Conservation (phyloP, 2,329 filamentous ascomycete species). For the Pseudohalonectria lignicola region DNA sequence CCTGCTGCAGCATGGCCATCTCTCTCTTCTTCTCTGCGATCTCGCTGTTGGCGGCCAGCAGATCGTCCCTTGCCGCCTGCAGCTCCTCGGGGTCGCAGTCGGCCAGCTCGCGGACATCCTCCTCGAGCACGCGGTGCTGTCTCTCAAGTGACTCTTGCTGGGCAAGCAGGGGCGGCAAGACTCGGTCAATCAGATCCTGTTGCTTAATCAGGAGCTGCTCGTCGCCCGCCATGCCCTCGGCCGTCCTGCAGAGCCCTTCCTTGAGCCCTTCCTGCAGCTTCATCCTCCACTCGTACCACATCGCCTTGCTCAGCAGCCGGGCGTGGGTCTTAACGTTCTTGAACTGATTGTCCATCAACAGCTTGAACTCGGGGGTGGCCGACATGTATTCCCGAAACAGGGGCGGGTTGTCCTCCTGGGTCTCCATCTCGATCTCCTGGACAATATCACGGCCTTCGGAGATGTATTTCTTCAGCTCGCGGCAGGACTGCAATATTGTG, state of each 20-base stretch:
- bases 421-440: slow-evolving; percentile 81
- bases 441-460: slow-evolving; percentile 85
- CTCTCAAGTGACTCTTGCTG: slow-evolving; percentile 49
- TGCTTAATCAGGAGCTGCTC: slow-evolving; percentile 55
- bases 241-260: slow-evolving; percentile 65
- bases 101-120: slow-evolving; percentile 62
- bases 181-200: slow-evolving; percentile 53
- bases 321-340: slow-evolving; percentile 95
- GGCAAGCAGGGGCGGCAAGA: slow-evolving; percentile 54
- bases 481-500: slow-evolving; percentile 47
- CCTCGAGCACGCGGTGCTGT: slow-evolving; percentile 58
- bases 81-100: slow-evolving; percentile 76
- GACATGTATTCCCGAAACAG: slow-evolving; percentile 87
- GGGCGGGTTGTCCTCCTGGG: slow-evolving; percentile 79
- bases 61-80: slow-evolving; percentile 56
- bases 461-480: slow-evolving; percentile 94
- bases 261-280: slow-evolving; percentile 74
- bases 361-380: slow-evolving; percentile 70
- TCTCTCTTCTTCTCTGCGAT: slow-evolving; percentile 58
- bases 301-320: slow-evolving; percentile 79
- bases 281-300: slow-evolving; percentile 98
- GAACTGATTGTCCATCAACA: slow-evolving; percentile 91
- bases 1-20: slow-evolving; percentile 53
- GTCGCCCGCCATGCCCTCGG: slow-evolving; percentile 67
- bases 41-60: slow-evolving; percentile 54